Evolutionary conservation across 805 yeast genomes (phyloP).

Genomic region (Candida orba): DNA sequence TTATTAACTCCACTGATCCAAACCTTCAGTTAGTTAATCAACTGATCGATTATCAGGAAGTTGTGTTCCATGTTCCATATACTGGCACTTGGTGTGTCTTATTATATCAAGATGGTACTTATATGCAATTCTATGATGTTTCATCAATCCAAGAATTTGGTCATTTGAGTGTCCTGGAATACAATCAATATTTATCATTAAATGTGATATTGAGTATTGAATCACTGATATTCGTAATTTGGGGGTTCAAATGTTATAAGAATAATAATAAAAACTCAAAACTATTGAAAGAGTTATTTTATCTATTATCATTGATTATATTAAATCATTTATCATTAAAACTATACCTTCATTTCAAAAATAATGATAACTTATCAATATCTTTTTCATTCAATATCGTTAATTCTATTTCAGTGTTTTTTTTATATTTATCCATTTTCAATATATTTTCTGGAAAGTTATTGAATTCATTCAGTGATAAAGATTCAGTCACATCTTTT

Average conservation of each 20-base stretch:
- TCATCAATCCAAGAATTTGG: constrained; percentile 4
- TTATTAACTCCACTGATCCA: background rate
- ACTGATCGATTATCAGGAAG: background rate
- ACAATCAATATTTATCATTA: background rate
- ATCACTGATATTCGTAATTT: background rate
- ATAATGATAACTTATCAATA: too few species aligned
- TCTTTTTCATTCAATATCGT: background rate
- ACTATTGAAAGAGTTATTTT: too few species aligned
- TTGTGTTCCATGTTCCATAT: background rate
- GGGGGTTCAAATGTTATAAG: background rate
- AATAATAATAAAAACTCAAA: background rate
- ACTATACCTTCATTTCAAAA: background rate
- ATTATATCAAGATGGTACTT: constrained; percentile 8
- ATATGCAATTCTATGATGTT: background rate
- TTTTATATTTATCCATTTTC: background rate
- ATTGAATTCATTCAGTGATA: background rate
- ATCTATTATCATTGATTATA: too few species aligned
- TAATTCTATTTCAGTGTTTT: background rate
- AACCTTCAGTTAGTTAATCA: background rate
- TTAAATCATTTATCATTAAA: background rate
- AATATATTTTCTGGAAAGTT: background rate
- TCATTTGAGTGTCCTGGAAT: background rate
- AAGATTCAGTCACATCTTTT: background rate
- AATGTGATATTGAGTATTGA: background rate
- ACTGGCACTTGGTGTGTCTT: constrained; percentile 8